Base-by-base conservation (phyloP, 305 asterid species). In the Coffea humblotiana region DNA sequence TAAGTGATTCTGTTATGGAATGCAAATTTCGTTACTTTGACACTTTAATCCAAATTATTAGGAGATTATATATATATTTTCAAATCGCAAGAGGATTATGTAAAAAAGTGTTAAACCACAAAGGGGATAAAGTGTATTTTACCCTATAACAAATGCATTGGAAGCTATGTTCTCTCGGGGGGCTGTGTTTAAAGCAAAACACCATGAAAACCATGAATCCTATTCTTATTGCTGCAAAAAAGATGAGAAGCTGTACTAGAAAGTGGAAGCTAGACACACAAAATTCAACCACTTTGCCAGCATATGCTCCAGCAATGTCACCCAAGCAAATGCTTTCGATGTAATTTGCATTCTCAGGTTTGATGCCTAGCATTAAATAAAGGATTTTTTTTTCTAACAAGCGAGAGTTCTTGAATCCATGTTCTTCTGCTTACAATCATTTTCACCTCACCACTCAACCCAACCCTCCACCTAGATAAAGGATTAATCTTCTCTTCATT, bases 131-230 rank as follows among this genome's bases (percentile, higher is more conserved):
- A 29, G 32, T 29, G 32, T 29, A 29, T 29, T 29, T 29, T 29
- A 29, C 1, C 32, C 32, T 37, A 37, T 13, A 6, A 19, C n/a
- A 8, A 63, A 32, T 40, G 48, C 29, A 48, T 66, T 23, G 68
- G 48, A 35, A 61, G 65, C 45, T 43, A 65, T 45, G 68, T 74
- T 37, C 16, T 69, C 66, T 74, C 19, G 80, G 75, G 75, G 67
- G 19, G 25, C 76, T 27, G 71, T 72, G 78, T 66, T 66, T 70
- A 72, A 80, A 80, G 77, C 77, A 51, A 75, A 43, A 64, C 60
- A 40, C 81, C 83, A 80, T 54, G 81, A 67, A 83, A 76, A 83
- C 69, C 75, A 64, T 69, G 63, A 77, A 29, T 83, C 19, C 58
- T 81, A 14, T 19, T 51, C 64, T 67, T 78, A 18, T 68, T 65